Percentiles rank a stretch among this genome's conserved stretches.
Evolutionary conservation across 768 basidiomycete genomes (phyloP).

Genomic region (Suillus bovinus): DNA sequence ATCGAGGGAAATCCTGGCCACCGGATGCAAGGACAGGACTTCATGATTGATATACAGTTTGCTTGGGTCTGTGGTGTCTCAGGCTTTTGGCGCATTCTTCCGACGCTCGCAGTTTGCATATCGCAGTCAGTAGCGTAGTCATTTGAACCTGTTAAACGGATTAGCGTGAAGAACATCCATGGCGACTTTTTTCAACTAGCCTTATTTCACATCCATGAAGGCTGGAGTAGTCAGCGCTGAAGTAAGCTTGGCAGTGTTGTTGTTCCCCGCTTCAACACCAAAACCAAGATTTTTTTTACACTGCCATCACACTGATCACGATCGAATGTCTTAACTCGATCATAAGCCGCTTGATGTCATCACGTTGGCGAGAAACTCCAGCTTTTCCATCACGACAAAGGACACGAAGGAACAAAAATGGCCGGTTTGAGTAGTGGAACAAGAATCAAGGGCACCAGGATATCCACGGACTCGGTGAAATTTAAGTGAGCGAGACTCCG

Average conservation of each 20-base stretch:
- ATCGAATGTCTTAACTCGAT: not conserved
- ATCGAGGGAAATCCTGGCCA: too few species aligned
- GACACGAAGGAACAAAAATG: not conserved
- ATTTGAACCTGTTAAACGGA: slow-evolving; percentile 32
- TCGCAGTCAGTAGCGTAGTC: slow-evolving; percentile 83
- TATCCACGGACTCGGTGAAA: not conserved
- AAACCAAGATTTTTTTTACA: not conserved
- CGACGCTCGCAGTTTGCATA: slow-evolving; percentile 69
- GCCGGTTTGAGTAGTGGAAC: not conserved
- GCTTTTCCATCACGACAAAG: not conserved
- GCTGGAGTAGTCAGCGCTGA: slow-evolving; percentile 48
- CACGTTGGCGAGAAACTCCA: not conserved
- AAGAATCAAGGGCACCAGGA: not conserved
- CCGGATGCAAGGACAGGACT: slow-evolving; percentile 64
- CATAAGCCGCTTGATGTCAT: too few species aligned
- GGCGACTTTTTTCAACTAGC: slow-evolving; percentile 25
- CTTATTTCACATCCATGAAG: slow-evolving; percentile 56
- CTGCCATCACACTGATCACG: not conserved
- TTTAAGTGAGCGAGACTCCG: not conserved
- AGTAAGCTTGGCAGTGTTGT: slow-evolving; percentile 4
- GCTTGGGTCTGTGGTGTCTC: slow-evolving; percentile 51
- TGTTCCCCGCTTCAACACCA: not conserved
- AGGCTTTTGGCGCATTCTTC: slow-evolving; percentile 52
- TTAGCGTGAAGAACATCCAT: not conserved
- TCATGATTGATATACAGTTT: slow-evolving; percentile 75